Evolutionary conservation across 2,329 filamentous ascomycete species (phyloP), one percentile per base, ranked within the genome.

Genomic region (Aspergillus sojae): DNA sequence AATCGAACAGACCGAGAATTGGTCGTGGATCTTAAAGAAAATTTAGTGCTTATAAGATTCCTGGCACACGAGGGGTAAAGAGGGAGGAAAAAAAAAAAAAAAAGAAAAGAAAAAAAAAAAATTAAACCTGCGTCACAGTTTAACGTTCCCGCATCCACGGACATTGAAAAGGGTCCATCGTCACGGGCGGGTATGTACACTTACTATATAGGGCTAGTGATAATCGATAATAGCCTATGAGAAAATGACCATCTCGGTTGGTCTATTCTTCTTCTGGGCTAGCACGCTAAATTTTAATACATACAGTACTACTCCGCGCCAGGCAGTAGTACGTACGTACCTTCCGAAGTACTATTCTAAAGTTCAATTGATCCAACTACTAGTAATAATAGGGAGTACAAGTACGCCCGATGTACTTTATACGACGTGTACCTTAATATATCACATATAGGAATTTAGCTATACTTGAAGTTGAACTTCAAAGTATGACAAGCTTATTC

Each of bases 91-190:
- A 58, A 52, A 60, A 45, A 45, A 57, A 32, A 32, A 32, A 32
- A 52, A 50, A 63, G 23, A 23, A 23, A 23, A n/a, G n/a, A n/a
- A 23, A 23, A 57, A 59, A 57, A 60, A 57, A 57, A 63, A 57
- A 60, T 32, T 41, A n/a, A 36, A 21, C 21, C 32, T 36, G 43
- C 36, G 55, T 58, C 55, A 58, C 43, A 57, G 61, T 56, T 60
- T 64, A 58, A 62, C 59, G 58, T 45, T 60, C 62, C 41, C 46
- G 30, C 45, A 61, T 62, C 58, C 46, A 50, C 61, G 26, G 46
- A 48, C 45, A 26, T 48, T 48, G 10, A 5, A 43, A 43, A 43
- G 26, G 46, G 26, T 30, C 23, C 3, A 28, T 28, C 10, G 23
- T 6, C 46, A 28, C 23, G 14, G 14, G 10, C 16, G 16, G 28